These are phyloP conservation scores for Eurotiales sp. DNA, from an alignment of 2,329 filamentous ascomycete species.

Conservation along the genomic window DNA sequence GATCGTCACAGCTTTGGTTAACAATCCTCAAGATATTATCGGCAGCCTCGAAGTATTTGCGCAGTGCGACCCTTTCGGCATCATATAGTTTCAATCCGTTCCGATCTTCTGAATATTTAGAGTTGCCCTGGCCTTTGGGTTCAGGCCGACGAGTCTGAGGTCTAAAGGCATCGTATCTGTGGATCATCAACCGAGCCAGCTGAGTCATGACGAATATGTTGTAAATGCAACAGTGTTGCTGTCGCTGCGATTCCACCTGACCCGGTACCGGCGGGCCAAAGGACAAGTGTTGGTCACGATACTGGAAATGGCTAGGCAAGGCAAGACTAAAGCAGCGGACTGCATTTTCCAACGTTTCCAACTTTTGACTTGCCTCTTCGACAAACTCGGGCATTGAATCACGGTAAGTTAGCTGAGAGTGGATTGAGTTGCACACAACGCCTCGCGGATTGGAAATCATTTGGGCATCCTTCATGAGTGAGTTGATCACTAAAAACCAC, in stretches of 20 bases:
- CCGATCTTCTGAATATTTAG: too few relatives aligned
- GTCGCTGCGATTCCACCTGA: conserved; percentile 18
- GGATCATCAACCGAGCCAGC: conserved; percentile 32
- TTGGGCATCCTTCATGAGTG: conserved; percentile 38
- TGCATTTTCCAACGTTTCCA: conserved; percentile 29
- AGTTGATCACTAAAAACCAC: conserved; percentile 39
- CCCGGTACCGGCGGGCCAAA: conserved; percentile 19
- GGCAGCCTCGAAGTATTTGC: conserved; percentile 29
- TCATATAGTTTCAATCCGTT: not conserved
- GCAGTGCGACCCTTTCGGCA: conserved; percentile 16
- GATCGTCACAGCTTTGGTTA: conserved; percentile 23
- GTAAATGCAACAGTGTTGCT: conserved; percentile 29
- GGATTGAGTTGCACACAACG: too few relatives aligned
- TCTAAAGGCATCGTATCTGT: conserved; percentile 29
- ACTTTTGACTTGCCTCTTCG: conserved; percentile 14
- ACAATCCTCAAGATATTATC: conserved; percentile 27
- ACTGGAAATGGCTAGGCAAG: conserved; percentile 27
- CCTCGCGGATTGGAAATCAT: conserved; percentile 27
- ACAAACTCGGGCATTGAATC: conserved; percentile 5
- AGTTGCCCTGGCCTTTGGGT: not conserved
- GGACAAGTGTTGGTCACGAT: conserved; percentile 28
- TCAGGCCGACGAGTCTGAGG: not conserved
- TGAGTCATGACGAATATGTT: conserved; percentile 33
- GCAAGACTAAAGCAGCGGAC: conserved; percentile 28
- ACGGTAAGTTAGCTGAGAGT: too few relatives aligned